phyloP scores from a whole-genome alignment of 83 land plant species.

The Picea abies region DNA sequence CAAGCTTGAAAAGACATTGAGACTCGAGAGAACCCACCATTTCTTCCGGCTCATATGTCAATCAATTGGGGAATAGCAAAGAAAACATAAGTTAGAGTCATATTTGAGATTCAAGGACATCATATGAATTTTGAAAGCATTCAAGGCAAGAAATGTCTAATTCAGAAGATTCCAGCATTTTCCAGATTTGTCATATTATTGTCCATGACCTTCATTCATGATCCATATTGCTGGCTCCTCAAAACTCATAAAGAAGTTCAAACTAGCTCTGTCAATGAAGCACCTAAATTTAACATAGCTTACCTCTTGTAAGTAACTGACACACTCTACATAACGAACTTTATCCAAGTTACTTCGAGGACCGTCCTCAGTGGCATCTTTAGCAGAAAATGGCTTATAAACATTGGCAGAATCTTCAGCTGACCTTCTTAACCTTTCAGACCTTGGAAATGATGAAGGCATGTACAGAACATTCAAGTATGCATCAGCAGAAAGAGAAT shows the following conservation, averaged over 20 bases:
- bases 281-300: slow-evolving; percentile 18
- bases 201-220: not conserved
- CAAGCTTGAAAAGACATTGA: too few species aligned
- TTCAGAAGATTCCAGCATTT: not conserved
- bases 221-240: not conserved
- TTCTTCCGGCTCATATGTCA: not conserved
- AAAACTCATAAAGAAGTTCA: not conserved
- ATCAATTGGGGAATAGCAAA: not conserved
- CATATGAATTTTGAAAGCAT: not conserved
- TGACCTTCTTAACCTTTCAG: slow-evolving; percentile 74
- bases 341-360: slow-evolving; percentile 88
- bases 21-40: not conserved
- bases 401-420: slow-evolving; percentile 55
- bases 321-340: slow-evolving; percentile 73
- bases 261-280: not conserved
- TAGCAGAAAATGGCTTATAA: slow-evolving; percentile 34
- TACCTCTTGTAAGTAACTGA: slow-evolving; percentile 92
- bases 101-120: not conserved
- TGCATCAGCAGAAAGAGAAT: slow-evolving; percentile 99
- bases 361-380: slow-evolving; percentile 64
- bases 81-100: not conserved
- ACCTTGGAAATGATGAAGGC: slow-evolving; percentile 94
- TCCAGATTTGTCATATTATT: not conserved
- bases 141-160: not conserved
- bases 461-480: slow-evolving; percentile 94